phyloP scores from a whole-genome alignment of 306 rosid genomes.

The Cucurbita maxima region DNA sequence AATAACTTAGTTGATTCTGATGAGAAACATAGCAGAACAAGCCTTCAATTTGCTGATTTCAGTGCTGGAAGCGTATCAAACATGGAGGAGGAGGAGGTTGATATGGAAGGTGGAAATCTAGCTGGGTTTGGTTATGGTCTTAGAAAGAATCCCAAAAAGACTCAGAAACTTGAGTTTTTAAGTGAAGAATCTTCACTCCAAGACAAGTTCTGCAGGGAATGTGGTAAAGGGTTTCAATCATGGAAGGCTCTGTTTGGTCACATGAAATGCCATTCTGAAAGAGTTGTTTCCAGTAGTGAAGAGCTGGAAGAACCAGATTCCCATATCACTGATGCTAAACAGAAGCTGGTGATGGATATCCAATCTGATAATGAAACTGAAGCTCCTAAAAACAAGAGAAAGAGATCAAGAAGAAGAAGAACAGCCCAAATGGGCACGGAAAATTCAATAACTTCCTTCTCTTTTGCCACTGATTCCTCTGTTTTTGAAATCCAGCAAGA shows the following conservation, averaged over 20 bases:
- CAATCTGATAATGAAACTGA: constrained; percentile 61
- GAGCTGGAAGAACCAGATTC: constrained; percentile 52
- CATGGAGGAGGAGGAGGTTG: not conserved
- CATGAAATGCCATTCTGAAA: constrained; percentile 76
- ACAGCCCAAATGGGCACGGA: constrained; percentile 23
- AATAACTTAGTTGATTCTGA: constrained; percentile 23
- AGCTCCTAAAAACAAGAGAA: constrained; percentile 30
- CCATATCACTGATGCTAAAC: constrained; percentile 22
- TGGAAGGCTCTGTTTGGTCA: constrained; percentile 89
- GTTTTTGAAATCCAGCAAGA: constrained; percentile 63
- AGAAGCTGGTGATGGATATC: constrained; percentile 33
- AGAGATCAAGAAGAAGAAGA: constrained; percentile 49
- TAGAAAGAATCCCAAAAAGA: constrained; percentile 72
- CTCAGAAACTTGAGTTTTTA: constrained; percentile 41
- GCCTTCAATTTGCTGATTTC: constrained; percentile 14
- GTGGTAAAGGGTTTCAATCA: constrained; percentile 60
- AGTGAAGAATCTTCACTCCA: constrained; percentile 22
- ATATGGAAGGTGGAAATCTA: no score
- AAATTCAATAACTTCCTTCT: constrained; percentile 19
- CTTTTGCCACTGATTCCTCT: constrained; percentile 28
- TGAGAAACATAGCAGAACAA: constrained; percentile 17
- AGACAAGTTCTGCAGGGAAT: constrained; percentile 67
- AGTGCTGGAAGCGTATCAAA: constrained; percentile 19
- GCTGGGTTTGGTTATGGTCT: constrained; percentile 37
- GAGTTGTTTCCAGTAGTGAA: constrained; percentile 18